A percentile compares a stretch with the other conserved stretches of the same genome.
These are phyloP conservation scores for Fusarium miscanthi DNA, from an alignment of 2,329 filamentous ascomycete genomes.

Conservation along the genomic window DNA sequence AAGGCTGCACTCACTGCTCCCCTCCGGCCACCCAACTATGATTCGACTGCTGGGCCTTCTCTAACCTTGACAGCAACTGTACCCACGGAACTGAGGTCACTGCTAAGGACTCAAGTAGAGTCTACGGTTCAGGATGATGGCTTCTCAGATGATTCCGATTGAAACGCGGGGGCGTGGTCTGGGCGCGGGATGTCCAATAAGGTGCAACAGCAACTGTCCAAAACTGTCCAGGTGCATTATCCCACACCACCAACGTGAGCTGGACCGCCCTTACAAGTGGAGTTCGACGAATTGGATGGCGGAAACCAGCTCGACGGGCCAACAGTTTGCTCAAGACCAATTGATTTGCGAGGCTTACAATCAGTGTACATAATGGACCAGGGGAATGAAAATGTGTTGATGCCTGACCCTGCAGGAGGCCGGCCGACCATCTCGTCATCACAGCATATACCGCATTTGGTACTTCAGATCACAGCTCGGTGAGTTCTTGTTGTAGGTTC, in stretches of 20 bases:
- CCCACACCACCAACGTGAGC: background rate
- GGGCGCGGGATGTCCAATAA: background rate
- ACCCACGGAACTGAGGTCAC: background rate
- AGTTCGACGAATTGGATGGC: background rate
- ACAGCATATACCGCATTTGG: background rate
- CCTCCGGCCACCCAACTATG: background rate
- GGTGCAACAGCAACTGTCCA: background rate
- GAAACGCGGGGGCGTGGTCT: background rate
- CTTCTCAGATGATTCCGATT: background rate
- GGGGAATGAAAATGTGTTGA: background rate
- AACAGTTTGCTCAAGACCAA: background rate
- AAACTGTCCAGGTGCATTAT: background rate
- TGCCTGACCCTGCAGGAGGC: constrained; percentile 6
- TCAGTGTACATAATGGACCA: background rate
- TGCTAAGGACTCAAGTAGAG: rapidly evolving
- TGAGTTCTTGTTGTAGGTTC: background rate
- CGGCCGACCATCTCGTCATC: background rate
- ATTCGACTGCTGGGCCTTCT: constrained; percentile 11
- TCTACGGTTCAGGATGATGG: background rate
- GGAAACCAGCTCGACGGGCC: background rate
- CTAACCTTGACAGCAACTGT: background rate
- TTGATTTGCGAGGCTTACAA: background rate
- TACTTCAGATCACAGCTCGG: background rate
- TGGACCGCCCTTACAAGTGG: no score
- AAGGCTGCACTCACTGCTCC: background rate